phyloP scores from a whole-genome alignment of 495 filamentous ascomycete genomes.

The Penicillium soppii region DNA sequence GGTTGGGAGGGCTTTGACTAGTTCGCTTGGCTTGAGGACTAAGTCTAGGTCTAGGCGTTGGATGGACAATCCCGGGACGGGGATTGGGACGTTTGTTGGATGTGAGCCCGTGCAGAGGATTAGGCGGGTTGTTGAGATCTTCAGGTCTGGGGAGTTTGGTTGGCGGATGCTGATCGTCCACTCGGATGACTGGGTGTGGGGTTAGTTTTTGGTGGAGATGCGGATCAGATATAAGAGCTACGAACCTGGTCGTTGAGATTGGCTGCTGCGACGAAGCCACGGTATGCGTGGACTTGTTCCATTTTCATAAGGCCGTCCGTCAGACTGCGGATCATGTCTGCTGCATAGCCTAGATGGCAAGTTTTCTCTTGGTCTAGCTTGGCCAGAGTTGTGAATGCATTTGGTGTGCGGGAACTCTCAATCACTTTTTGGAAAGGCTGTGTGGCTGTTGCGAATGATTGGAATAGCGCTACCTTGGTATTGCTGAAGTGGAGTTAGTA shows the following conservation, averaged over 20 bases:
- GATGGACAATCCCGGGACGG: slow-evolving; percentile 29
- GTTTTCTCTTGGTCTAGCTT: slow-evolving; percentile 53
- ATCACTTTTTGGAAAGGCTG: slow-evolving; percentile 50
- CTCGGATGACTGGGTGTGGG: slow-evolving; percentile 17
- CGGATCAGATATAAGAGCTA: slow-evolving; percentile 7
- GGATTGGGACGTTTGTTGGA: slow-evolving; percentile 46
- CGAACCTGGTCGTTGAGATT: slow-evolving; percentile 32
- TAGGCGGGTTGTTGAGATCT: slow-evolving; percentile 40
- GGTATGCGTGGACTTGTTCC: slow-evolving; percentile 41
- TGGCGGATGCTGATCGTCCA: slow-evolving; percentile 47
- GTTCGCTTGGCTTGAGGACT: slow-evolving; percentile 53
- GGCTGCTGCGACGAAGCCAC: slow-evolving; percentile 42
- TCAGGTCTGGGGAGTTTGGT: slow-evolving; percentile 27
- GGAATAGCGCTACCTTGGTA: slow-evolving; percentile 54
- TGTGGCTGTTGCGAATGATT: slow-evolving; percentile 48
- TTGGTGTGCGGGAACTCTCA: slow-evolving; percentile 44
- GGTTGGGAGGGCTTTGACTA: slow-evolving; percentile 42
- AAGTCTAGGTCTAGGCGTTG: slow-evolving; percentile 52
- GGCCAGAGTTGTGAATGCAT: slow-evolving; percentile 51
- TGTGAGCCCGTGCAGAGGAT: slow-evolving; percentile 60
- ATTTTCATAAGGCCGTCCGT: slow-evolving; percentile 49
- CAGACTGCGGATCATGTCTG: slow-evolving; percentile 51
- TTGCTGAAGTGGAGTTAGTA: slow-evolving; percentile 32
- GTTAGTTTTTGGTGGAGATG: slow-evolving; percentile 5
- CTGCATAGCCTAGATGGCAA: slow-evolving; percentile 53